Conservation (phyloP, 202 grass and related monocot genomes). For the Cymbopogon flexuosus region DNA sequence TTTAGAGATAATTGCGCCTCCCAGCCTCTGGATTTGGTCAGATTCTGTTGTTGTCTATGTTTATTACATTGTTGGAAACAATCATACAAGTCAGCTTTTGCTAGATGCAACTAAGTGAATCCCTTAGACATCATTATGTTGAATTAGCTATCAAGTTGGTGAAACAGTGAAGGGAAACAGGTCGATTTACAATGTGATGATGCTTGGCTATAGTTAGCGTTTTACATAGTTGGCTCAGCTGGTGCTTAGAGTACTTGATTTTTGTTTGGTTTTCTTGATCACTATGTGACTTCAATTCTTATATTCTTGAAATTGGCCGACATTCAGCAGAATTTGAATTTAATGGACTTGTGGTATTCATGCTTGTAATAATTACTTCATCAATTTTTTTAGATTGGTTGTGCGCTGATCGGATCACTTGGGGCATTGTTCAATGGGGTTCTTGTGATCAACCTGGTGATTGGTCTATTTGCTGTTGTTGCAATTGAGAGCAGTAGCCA, state of each 20-base stretch:
- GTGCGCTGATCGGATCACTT: constrained; percentile 85
- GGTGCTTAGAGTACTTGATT: not conserved
- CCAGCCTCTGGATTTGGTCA: not conserved
- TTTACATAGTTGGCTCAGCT: not conserved
- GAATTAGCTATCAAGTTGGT: constrained; percentile 9
- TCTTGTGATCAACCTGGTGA: constrained; percentile 90
- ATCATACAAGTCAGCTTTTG: constrained; percentile 4
- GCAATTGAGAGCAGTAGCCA: constrained; percentile 92
- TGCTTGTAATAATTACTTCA: constrained; percentile 1
- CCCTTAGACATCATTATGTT: not conserved
- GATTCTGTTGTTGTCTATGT: not conserved
- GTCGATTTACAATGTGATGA: not conserved
- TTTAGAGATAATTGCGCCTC: not conserved
- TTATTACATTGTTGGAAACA: constrained; percentile 12
- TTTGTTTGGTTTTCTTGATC: not conserved
- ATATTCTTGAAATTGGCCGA: not conserved
- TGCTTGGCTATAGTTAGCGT: constrained; percentile 6
- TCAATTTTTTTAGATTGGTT: constrained; percentile 68
- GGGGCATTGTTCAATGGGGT: constrained; percentile 91
- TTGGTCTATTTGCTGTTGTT: constrained; percentile 88
- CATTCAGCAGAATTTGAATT: not conserved
- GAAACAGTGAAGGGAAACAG: constrained; percentile 10
- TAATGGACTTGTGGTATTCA: not conserved
- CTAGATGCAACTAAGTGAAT: not conserved
- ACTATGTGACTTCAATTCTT: constrained; percentile 17